Evolutionary conservation across 805 yeast species (phyloP).

Genomic region (Schwanniomyces vanrijiae): DNA sequence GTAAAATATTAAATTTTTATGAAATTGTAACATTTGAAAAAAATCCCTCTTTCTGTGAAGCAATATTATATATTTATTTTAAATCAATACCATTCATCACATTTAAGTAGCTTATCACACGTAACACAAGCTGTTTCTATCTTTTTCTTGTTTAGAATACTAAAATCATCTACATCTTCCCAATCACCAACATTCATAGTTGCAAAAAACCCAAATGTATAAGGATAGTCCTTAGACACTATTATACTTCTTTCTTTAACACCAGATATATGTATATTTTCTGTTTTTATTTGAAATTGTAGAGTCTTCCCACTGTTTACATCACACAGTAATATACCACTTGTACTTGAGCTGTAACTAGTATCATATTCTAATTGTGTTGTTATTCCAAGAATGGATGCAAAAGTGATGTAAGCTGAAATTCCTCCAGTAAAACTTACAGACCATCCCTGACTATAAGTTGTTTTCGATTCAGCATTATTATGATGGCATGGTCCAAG

Average conservation of each 20-base stretch:
- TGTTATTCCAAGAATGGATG: conserved; percentile 7
- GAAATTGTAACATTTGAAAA: too few relatives aligned
- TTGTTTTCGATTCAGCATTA: conserved; percentile 6
- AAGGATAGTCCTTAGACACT: conserved; percentile 4
- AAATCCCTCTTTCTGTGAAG: too few relatives aligned
- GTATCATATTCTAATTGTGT: conserved; percentile 7
- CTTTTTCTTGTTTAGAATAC: conserved; percentile 5
- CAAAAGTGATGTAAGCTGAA: conserved; percentile 6
- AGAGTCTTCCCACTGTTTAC: conserved; percentile 10
- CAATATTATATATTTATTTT: not conserved
- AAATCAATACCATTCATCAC: not conserved
- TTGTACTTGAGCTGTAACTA: not conserved
- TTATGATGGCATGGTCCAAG: conserved; percentile 11
- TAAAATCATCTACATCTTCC: conserved; percentile 7
- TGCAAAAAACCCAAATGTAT: conserved; percentile 1
- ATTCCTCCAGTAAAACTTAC: conserved; percentile 8
- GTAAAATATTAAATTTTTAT: not conserved
- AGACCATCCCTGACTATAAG: conserved; percentile 13
- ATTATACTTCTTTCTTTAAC: conserved; percentile 8
- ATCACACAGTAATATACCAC: conserved; percentile 11
- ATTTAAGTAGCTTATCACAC: conserved; percentile 5
- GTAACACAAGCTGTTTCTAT: conserved; percentile 16
- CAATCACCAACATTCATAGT: conserved; percentile 11
- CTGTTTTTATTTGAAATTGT: conserved; percentile 10
- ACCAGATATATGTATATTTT: conserved; percentile 5